These are phyloP conservation scores for Sugiyamaella chiloensis DNA, from an alignment of 805 yeast genomes.

Conservation along the genomic window DNA sequence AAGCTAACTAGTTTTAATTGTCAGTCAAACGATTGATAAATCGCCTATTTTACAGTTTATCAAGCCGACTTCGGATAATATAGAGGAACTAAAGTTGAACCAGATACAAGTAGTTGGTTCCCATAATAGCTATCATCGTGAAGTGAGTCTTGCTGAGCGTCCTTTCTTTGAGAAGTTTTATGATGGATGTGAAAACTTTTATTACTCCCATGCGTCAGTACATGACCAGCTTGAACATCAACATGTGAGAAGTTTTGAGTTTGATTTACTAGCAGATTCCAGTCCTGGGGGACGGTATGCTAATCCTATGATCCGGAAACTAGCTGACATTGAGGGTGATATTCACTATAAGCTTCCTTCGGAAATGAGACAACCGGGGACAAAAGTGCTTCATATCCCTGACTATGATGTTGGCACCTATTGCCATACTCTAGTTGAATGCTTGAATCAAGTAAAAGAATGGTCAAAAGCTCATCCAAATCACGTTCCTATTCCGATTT, in stretches of 20 bases:
- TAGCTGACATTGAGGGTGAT: background rate
- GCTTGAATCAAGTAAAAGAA: background rate
- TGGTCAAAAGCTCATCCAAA: background rate
- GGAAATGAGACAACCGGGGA: background rate
- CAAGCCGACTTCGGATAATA: background rate
- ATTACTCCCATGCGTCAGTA: constrained; percentile 2
- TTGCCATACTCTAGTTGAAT: constrained; percentile 2
- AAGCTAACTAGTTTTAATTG: background rate
- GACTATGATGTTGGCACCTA: background rate
- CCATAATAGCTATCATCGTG: constrained; percentile 2
- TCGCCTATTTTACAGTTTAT: background rate
- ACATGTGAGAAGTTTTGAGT: background rate
- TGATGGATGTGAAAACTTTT: background rate
- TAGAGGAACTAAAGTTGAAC: background rate
- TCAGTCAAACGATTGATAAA: background rate
- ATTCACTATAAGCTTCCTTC: background rate
- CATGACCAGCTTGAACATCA: background rate
- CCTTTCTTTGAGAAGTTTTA: background rate
- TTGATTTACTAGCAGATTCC: background rate
- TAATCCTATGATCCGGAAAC: background rate
- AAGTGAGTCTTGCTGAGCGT: background rate
- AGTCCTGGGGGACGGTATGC: background rate
- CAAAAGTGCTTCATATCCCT: background rate
- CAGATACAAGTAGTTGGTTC: background rate
- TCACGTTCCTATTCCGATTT: constrained; percentile 1